These are phyloP conservation scores for Blepharisma stoltei DNA, from an alignment of 73 alveolate genomes.

Conservation along the genomic window DNA sequence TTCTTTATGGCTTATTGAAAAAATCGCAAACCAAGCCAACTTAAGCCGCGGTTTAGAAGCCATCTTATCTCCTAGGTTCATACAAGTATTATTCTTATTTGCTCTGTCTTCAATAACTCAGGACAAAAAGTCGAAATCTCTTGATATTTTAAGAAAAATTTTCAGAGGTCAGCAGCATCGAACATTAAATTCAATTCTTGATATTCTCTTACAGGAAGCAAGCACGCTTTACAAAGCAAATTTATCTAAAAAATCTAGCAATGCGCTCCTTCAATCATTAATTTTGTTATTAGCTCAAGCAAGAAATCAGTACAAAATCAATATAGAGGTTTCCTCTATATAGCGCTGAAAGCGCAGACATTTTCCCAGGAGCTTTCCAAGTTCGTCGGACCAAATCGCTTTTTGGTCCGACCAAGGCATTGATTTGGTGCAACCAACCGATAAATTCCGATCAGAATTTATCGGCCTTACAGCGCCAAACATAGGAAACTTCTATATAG, in stretches of 20 bases:
- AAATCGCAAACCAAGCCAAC: background rate
- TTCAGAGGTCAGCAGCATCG: slow-evolving; percentile 23
- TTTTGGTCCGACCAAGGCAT: too few species aligned
- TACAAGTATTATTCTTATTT: background rate
- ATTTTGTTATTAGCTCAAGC: slow-evolving; percentile 15
- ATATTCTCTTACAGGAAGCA: slow-evolving; percentile 13
- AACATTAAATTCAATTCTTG: background rate
- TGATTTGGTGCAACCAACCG: too few species aligned
- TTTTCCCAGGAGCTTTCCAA: too few species aligned
- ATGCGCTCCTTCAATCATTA: slow-evolving; percentile 11
- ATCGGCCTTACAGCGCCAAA: too few species aligned
- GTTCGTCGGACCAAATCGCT: too few species aligned
- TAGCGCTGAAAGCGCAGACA: too few species aligned
- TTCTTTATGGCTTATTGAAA: background rate
- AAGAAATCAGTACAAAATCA: background rate
- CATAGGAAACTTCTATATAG: background rate
- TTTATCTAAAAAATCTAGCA: background rate
- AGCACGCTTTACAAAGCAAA: background rate
- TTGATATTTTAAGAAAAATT: background rate
- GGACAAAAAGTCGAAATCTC: background rate
- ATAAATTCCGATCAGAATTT: too few species aligned
- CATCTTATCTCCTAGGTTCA: background rate
- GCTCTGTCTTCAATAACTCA: background rate
- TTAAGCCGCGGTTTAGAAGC: background rate
- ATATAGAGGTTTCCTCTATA: too few species aligned